Evolutionary conservation across 768 basidiomycete species (phyloP), one percentile per base, ranked within the genome.

Genomic region (Phylloporus scabripes): DNA sequence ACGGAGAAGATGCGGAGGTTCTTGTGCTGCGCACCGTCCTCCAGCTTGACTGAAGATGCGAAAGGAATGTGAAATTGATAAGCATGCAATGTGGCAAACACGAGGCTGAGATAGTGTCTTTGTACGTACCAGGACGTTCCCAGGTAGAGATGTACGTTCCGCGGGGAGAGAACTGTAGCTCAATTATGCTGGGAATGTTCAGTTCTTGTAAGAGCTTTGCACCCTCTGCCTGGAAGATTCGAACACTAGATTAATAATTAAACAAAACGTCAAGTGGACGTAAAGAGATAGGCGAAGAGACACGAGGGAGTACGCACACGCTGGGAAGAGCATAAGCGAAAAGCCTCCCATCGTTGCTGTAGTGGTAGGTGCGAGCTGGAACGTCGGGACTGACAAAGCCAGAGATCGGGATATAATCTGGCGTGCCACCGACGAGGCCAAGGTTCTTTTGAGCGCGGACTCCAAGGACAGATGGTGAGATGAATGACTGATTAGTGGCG

Each of bases 391-490:
- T 74, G 50, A 69, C 67, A 58, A 87, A 89, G 37, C 78, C 79
- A 53, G 80, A 70, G 20, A 89, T 69, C 15, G 81, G 69, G 18
- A 71, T 61, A 65, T 92, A 97, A 60, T 79, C 75, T 42, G 95
- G 92, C 9, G 84, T 76, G 43, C 88, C 91, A 53, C 82, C 78
- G 63, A 93, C 81, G 60, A 97, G 81, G 57, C 90, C 91, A 46
- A 95, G 74, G 52, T 80, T 77, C 81, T 96, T 98, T 80, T 96
- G 94, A 38, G 94, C 90, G 67, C 95, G 91, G 75, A 82, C 92
- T 94, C 60, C 10, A 53, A 29, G 28, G 43, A 59, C 38, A 43
- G 55, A 29, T 29, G 21, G 37, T 63, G 46, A 62, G 49, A 61
- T 47, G 48, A 50, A 40, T 21, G 32, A 24, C 17, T 42, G 52